Base-by-base conservation (phyloP, 441 rosid species). In the Aleurites moluccanus region DNA sequence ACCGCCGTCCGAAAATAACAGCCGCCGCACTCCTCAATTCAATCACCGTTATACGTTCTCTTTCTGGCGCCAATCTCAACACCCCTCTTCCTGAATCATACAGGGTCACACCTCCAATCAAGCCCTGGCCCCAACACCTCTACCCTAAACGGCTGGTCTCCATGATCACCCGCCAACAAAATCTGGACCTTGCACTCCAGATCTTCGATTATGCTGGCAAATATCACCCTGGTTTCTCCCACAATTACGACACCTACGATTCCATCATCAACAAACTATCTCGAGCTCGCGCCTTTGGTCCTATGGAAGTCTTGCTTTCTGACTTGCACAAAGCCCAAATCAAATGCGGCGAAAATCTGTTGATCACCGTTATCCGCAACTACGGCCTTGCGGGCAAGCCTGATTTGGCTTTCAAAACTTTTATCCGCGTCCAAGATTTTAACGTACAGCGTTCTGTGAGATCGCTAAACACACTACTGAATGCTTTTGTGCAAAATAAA, bases 121-220 rank as follows among this genome's bases (percentile, higher is more conserved):
- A 85, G 82, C 93, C 90, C 14, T 94, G 98, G 98, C 98, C 98
- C 9, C 82, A 86, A 72, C 87, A 85, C 75, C 94, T 92, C 68
- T 84, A 77, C 82, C 93, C 94, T 3, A 94, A 87, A 78, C 94
- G 94, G 66, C 86, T 93, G 9, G 86, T 79, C 75, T 88, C 87
- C 68, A 89, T 93, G 91, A 89, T 93, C 84, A 78, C 67, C 33
- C 85, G 88, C 79, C 96, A 92, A 65, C 96, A 90, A 57, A 90
- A 88, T 79, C 90, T 88, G 70, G 97, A 89, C 78, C 92, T 93
- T 5, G 91, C 96, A 49, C 88, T 92, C 83, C 98, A 90, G 78
- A 90, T 90, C 63, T 93, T 93, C 88, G 77, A 84, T 25, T 85
- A 90, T 82, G 96, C 98, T 15, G 90, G 89, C 0, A 90, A 86